These are phyloP conservation scores for Teunomyces cretensis DNA, from an alignment of 805 yeast species.

Conservation along the genomic window DNA sequence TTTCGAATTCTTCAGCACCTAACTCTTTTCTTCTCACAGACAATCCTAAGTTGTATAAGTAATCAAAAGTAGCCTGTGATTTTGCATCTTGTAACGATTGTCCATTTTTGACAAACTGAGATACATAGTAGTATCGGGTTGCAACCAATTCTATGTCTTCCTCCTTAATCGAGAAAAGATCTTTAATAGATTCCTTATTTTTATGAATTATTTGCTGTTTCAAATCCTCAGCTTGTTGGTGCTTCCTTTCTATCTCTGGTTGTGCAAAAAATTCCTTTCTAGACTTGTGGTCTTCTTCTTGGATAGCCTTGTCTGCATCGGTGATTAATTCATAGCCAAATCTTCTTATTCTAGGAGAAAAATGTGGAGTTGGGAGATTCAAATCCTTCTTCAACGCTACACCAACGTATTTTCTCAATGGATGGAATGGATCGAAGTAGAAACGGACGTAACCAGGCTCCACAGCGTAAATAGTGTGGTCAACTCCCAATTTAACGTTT, in stretches of 20 bases:
- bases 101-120: slow-evolving; percentile 59
- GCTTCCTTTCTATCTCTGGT: slow-evolving; percentile 46
- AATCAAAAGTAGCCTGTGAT: slow-evolving; percentile 54
- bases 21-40: slow-evolving; percentile 38
- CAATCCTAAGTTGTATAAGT: slow-evolving; percentile 45
- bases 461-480: slow-evolving; percentile 85
- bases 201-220: slow-evolving; percentile 26
- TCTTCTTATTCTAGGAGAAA: slow-evolving; percentile 83
- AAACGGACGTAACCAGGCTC: slow-evolving; percentile 94
- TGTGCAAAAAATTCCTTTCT: slow-evolving; percentile 65
- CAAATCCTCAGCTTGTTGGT: slow-evolving; percentile 39
- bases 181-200: slow-evolving; percentile 17
- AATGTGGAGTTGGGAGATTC: slow-evolving; percentile 83
- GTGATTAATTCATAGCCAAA: slow-evolving; percentile 65
- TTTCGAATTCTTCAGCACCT: slow-evolving; percentile 21
- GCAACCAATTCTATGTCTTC: slow-evolving; percentile 39
- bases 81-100: slow-evolving; percentile 54
- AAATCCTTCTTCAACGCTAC: slow-evolving; percentile 67
- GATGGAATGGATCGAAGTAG: slow-evolving; percentile 95
- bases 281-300: slow-evolving; percentile 60
- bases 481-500: slow-evolving; percentile 85
- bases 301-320: slow-evolving; percentile 49
- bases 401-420: slow-evolving; percentile 86
- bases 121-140: slow-evolving; percentile 49
- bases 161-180: slow-evolving; percentile 30